Base-by-base conservation (phyloP, 805 yeast species). In the Suhomyces vadensis region DNA sequence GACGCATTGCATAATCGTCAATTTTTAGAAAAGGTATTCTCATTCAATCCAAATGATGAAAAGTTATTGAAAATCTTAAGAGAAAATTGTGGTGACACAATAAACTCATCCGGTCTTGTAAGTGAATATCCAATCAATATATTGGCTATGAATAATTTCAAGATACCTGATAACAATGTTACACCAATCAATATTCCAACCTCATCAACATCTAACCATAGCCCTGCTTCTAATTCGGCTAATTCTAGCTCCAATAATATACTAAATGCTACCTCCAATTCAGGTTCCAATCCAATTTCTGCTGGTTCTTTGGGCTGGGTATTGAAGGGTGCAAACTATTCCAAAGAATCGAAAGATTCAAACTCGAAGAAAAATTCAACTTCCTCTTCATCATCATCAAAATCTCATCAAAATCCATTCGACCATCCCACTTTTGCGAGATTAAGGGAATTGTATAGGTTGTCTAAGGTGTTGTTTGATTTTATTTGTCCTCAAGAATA, bases 401-500 rank as follows among this genome's bases (percentile, higher is more conserved):
- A 50, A 41, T 23, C 63, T 42, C 52, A 54, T 13, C 61, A 57
- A 3, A 71, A 69, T 49, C 74, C 73, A 14, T 91, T 91, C 64
- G 96, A 88, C 59, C 85, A 85, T 50, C 82, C 88, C 1, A 83
- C 85, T 42, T 91, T 78, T 63, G 85, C 85, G 24, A 78, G 88
- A 50, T 74, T 94, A 46, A 75, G 98, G 53, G 99, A 94, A 61
- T 75, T 94, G 41, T 94, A 91, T 62, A 75, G 92, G 50, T 74
- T 94, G 44, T 87, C 97, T 0, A 95, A 94, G 63, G 96, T 94
- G 5, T 69, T 94, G 50, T 94, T 94, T 69, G 99, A 94, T 66
- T 94, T 92, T 60, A 90, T 94, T 39, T 94, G 98, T 66, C 99
- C 99, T 7, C 98, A 94, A 64, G 99, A 94, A 61, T 94, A 94